Evolutionary conservation across 495 filamentous ascomycete genomes (phyloP).

Genomic region (Paragyromitra xinjiangensis): DNA sequence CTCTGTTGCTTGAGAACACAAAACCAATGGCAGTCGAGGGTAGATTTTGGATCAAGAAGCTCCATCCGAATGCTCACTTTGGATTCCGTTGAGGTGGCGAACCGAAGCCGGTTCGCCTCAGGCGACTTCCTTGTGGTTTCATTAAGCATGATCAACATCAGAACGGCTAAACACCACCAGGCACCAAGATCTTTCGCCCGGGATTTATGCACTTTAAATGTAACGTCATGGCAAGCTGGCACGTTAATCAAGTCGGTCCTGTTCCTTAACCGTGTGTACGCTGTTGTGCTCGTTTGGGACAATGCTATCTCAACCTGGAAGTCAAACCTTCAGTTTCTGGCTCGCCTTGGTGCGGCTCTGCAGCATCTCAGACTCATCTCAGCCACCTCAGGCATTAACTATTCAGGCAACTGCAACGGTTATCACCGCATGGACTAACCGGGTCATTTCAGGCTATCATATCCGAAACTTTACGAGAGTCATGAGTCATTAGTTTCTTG

Average conservation of each 20-base stretch:
- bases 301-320: background rate
- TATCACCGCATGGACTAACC: background rate
- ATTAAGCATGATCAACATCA: slow-evolving; percentile 14
- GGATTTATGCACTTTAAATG: slow-evolving; percentile 16
- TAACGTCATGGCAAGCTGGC: background rate
- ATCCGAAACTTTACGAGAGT: background rate
- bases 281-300: background rate
- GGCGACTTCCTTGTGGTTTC: background rate
- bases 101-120: slow-evolving; percentile 30
- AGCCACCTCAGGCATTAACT: slow-evolving; percentile 1
- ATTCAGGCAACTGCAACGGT: slow-evolving; percentile 18
- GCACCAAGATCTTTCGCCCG: slow-evolving; percentile 24
- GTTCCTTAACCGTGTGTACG: background rate
- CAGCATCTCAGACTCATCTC: slow-evolving; percentile 36
- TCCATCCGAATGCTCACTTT: background rate
- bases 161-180: slow-evolving; percentile 1
- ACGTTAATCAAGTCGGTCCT: background rate
- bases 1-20: too few species aligned
- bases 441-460: background rate
- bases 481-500: slow-evolving; percentile 26
- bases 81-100: slow-evolving; percentile 29
- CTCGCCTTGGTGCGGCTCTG: slow-evolving; percentile 15
- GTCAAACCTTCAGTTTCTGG: background rate
- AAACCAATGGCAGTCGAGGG: too few species aligned
- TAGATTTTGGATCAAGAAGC: slow-evolving; percentile 1